Evolutionary conservation across 2,329 filamentous ascomycete species (phyloP), one percentile per base, ranked within the genome.

Genomic region (Aspergillus hortae): DNA sequence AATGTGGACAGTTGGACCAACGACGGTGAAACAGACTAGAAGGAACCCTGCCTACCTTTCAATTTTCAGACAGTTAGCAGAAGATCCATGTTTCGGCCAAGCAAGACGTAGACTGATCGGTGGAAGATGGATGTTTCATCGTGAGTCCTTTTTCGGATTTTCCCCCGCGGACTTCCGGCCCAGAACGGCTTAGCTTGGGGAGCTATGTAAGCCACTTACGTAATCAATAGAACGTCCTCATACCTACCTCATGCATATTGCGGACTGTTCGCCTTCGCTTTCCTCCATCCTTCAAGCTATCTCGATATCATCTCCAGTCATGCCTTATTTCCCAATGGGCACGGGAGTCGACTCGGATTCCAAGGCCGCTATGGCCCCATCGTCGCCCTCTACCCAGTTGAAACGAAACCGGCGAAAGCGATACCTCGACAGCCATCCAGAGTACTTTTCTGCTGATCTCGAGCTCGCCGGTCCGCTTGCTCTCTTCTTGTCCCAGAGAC

Each of bases 361-460:
- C 25, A 45, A 59, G 15, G 41, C 17, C 40, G 50, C 56, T 15
- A 45, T 52, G 49, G 75, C 75, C 44, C 57, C 61, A 32, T 63
- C 66, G 17, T 38, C 35, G 7, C 55, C 61, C 40, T 66, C 63
- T 2, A 80, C 90, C 46, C 75, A 78, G 32, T 74, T 82, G 23
- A 90, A 88, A 30, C 27, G 27, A 71, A 95, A 95, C 71, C 81
- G 90, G 46, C 82, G 90, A 12, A 86, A 88, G 59, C 84, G 86
- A 62, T 95, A 90, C 65, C 78, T 95, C 21, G 81, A 86, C 55
- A 76, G 81, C 4, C 82, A 92, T 65, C 85, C 87, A 2, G 80
- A 83, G 49, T 95, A 95, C 73, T 88, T 92, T 66, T 72, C 73
- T 71, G 73, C 80, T 44, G 78, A 79, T 49, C 80, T 86, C 54